Evolutionary conservation across 1,284 basidiomycete genomes (phyloP).

Genomic region (Naganishia sp.): DNA sequence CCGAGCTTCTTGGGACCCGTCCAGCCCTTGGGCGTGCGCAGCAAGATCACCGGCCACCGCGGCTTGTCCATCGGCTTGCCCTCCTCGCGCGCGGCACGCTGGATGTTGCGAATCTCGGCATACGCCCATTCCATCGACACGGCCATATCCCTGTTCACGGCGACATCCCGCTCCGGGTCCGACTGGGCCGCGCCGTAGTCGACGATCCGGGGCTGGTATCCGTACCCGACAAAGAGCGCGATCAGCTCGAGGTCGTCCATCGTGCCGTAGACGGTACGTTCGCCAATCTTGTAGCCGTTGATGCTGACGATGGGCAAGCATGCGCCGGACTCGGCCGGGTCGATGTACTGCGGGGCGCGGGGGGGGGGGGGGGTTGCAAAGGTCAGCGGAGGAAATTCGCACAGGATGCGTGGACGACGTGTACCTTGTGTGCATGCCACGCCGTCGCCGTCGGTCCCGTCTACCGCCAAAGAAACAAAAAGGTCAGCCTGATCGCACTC

Average conservation of each 20-base stretch:
- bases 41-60: constrained; percentile 79
- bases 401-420: neutral
- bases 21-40: constrained; percentile 80
- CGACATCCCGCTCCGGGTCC: constrained; percentile 47
- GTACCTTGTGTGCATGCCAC: constrained; percentile 21
- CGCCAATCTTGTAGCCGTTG: constrained; percentile 73
- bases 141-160: constrained; percentile 62
- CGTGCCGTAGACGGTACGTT: constrained; percentile 82
- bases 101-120: constrained; percentile 72
- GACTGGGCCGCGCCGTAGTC: constrained; percentile 60
- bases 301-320: constrained; percentile 83
- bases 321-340: constrained; percentile 85
- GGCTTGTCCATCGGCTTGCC: constrained; percentile 78
- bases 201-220: constrained; percentile 82
- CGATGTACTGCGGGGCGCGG: constrained; percentile 81
- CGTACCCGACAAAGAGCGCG: constrained; percentile 71
- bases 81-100: constrained; percentile 69
- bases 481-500: neutral
- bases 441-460: constrained; percentile 22
- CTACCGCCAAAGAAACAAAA: neutral
- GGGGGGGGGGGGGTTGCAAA: neutral
- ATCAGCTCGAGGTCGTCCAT: constrained; percentile 82
- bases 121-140: constrained; percentile 79
- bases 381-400: no score
- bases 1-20: constrained; percentile 66